Evolutionary conservation across 2,329 filamentous ascomycete species (phyloP), one percentile per base, ranked within the genome.

Genomic region (Colletotrichum salicis): DNA sequence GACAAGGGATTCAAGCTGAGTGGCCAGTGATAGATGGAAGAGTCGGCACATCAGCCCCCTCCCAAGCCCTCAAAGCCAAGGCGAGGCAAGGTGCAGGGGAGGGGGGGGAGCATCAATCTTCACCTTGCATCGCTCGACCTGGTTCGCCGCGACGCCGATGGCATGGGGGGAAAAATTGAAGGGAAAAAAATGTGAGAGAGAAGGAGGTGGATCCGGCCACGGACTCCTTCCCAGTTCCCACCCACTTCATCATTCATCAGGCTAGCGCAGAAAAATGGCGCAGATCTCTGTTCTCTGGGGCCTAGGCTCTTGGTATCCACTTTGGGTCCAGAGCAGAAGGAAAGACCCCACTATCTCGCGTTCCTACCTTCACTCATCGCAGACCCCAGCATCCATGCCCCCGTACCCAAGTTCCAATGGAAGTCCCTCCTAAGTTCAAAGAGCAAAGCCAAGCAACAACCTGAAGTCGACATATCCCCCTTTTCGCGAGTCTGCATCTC

Each of bases 221-320:
- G 64, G 15, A 22, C 19, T 19, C 51, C 52, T 27, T 41, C 37
- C 37, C 37, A 41, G 37, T 19, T 19, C 27, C 64, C 45, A 52
- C 41, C 69, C 64, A 64, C 45, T 56, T 61, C 56, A 67, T 52
- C 56, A 70, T 61, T 35, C 48, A 73, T 62, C 41, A 64, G 61
- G 70, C 62, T 73, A 73, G 72, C 65, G 70, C 54, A 41, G 64
- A 59, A 61, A 66, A 71, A 73, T 56, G 57, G 60, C 72, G 72
- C 72, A 73, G 72, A 72, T 73, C 72, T 73, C 70, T 73, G 68
- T 70, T 72, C 60, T 60, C 65, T 55, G 66, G 55, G 59, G 67
- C 67, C 70, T 71, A 62, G 70, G 66, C 66, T 69, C 37, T 64
- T 15, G n/a, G 55, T 27, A 13, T 22, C 69, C 48, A 63, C 71